phyloP scores from a whole-genome alignment of 2,329 filamentous ascomycete species.

The Venturia pyrina region DNA sequence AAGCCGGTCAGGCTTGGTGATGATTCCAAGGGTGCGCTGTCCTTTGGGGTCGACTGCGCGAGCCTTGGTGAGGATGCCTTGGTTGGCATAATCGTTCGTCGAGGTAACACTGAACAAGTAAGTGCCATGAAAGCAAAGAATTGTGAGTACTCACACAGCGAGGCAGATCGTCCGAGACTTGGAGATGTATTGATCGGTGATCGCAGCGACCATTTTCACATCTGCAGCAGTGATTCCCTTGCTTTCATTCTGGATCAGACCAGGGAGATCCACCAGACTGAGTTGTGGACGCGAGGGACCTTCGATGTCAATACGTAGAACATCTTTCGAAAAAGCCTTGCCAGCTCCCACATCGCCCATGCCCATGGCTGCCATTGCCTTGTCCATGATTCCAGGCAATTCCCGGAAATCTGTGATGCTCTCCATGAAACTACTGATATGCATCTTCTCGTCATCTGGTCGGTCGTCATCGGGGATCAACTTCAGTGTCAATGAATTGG shows the following conservation, averaged over 20 bases:
- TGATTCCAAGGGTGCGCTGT: slow-evolving; percentile 44
- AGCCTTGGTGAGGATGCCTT: slow-evolving; percentile 42
- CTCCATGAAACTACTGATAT: slow-evolving; percentile 20
- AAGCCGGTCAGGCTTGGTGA: slow-evolving; percentile 47
- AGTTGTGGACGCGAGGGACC: slow-evolving; percentile 50
- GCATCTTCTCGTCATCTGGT: background rate
- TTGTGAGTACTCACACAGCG: slow-evolving; percentile 21
- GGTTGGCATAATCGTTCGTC: slow-evolving; percentile 41
- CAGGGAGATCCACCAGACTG: slow-evolving; percentile 53
- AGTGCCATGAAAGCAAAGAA: slow-evolving; percentile 26
- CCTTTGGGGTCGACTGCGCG: slow-evolving; percentile 35
- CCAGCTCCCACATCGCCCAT: slow-evolving; percentile 16
- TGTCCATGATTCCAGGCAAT: slow-evolving; percentile 27
- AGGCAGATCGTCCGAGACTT: slow-evolving; percentile 37
- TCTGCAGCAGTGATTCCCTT: slow-evolving; percentile 36
- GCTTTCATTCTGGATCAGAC: slow-evolving; percentile 42
- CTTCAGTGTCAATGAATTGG: slow-evolving; percentile 31
- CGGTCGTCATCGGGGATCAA: background rate
- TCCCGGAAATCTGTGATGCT: background rate
- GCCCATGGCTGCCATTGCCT: slow-evolving; percentile 17
- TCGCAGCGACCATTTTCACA: slow-evolving; percentile 33
- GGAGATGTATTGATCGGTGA: slow-evolving; percentile 35
- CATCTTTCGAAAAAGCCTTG: slow-evolving; percentile 28
- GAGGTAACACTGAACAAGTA: slow-evolving; percentile 26
- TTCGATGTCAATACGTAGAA: slow-evolving; percentile 49